A percentile compares a stretch with the other conserved stretches of the same genome.
These are phyloP conservation scores for Dictyostelium capitatum DNA, from an alignment of 78 protist genomes.

Conservation along the genomic window DNA sequence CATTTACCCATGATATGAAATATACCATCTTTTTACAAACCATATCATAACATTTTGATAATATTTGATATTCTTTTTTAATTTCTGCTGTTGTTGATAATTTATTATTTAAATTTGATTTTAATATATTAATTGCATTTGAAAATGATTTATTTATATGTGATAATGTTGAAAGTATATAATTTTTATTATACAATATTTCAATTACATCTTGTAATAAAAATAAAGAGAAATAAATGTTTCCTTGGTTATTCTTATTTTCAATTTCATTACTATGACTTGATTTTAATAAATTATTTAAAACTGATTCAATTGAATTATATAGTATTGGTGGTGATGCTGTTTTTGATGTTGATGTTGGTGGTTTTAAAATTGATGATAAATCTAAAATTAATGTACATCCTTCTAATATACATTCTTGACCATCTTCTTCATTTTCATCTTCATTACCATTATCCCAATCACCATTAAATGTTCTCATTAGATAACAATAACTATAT, in stretches of 20 bases:
- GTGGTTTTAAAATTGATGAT: slow-evolving; percentile 23
- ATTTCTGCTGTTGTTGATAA: neutral
- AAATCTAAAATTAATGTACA: slow-evolving; percentile 26
- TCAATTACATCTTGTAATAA: slow-evolving; percentile 25
- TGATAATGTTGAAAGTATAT: slow-evolving; percentile 28
- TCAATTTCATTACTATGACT: neutral
- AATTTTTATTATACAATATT: neutral
- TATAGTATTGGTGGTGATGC: neutral
- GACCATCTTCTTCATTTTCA: neutral
- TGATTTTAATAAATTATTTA: slow-evolving; percentile 12
- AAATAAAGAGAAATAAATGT: slow-evolving; percentile 34
- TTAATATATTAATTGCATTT: neutral
- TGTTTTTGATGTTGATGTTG: neutral
- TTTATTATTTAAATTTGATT: neutral
- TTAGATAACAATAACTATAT: slow-evolving; percentile 59
- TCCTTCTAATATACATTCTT: slow-evolving; percentile 10
- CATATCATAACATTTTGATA: neutral
- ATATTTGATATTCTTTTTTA: neutral
- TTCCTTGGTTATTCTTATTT: slow-evolving; percentile 12
- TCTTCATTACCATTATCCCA: slow-evolving; percentile 13
- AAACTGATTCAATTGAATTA: neutral
- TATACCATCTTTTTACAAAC: slow-evolving; percentile 23
- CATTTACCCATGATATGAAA: slow-evolving; percentile 46
- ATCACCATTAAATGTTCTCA: slow-evolving; percentile 61
- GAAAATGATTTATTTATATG: slow-evolving; percentile 15